Conservation (phyloP, 2,329 filamentous ascomycete species). For the Fusarium abutilonis region DNA sequence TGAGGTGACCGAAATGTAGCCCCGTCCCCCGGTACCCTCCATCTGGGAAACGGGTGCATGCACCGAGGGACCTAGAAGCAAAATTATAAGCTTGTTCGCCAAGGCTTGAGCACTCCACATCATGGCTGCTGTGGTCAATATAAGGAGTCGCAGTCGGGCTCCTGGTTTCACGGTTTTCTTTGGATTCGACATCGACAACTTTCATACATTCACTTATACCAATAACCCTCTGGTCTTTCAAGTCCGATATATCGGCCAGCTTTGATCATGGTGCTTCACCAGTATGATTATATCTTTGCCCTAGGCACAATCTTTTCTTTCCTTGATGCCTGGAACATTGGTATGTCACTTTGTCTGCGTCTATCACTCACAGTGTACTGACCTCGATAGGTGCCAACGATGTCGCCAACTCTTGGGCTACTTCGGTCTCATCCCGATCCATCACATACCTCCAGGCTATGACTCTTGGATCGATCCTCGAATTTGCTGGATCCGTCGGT, state of each 20-base stretch:
- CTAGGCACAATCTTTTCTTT: conserved; percentile 72
- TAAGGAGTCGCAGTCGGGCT: conserved; percentile 31
- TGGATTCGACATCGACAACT: conserved; percentile 17
- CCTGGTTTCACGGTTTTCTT: neutral
- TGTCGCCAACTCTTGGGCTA: conserved; percentile 83
- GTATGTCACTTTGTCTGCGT: conserved; percentile 44
- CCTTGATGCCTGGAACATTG: conserved; percentile 73
- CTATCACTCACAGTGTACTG: neutral
- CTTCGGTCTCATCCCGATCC: conserved; percentile 75
- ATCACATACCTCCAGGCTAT: conserved; percentile 69
- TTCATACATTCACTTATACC: conserved; percentile 1
- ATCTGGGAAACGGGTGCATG: neutral
- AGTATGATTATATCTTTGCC: conserved; percentile 72
- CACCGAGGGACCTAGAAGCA: conserved; percentile 32
- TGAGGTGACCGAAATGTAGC: conserved; percentile 1
- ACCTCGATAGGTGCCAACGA: conserved; percentile 55
- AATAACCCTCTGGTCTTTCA: conserved; percentile 8
- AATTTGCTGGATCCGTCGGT: conserved; percentile 68
- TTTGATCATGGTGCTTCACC: conserved; percentile 49
- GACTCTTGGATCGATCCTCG: conserved; percentile 66
- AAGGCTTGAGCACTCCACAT: conserved; percentile 29
- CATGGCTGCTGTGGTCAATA: conserved; percentile 31
- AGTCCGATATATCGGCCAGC: conserved; percentile 15
- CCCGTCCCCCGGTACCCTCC: no score
- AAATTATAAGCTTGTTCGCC: conserved; percentile 46